Base-by-base conservation (phyloP, 2,329 filamentous ascomycete species). In the Xylariaceae sp. region DNA sequence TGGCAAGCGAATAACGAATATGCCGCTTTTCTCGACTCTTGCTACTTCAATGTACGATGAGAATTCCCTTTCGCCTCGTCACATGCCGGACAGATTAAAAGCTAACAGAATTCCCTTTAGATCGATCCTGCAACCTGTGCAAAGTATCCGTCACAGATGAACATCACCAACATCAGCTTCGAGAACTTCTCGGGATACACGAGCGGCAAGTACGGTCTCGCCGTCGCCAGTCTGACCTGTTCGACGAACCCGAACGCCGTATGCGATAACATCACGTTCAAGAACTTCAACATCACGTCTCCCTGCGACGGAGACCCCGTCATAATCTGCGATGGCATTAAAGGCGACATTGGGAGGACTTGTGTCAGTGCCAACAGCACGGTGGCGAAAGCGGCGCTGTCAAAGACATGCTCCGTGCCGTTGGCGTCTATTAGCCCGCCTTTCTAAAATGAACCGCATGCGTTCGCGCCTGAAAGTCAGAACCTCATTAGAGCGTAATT, bases 141-240 rank as follows among this genome's bases (percentile, higher is more conserved):
- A 2, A 53, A 73, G 11, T 80, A 81, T 57, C 82, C 83, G 0
- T 82, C 80, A 0, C 72, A 74, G 6, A 82, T 85, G 59, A 80
- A 85, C 61, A 78, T 86, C 51, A 81, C 79, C 21, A 79, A 85
- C 63, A 76, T 86, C 26, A 72, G 71, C 0, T 86, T 86, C 55
- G 73, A 83, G 61, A 85, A 85, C 62, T 78, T 86, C 55, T 75
- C 76, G 0, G 83, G 83, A 1, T 78, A 77, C 16, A 82, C 78
- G 2, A 83, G 79, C 13, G 82, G 83, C 0, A 78, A 79, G 58
- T 75, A 82, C 42, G 81, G 81, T 1, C 75, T 75, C 16, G 77
- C 78, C 2, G 79, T 85, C 1, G 83, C 78, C 0, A 75, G 77
- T 39, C 66, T 86, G 53, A 79, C 77, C 0, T 85, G 83, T 64